Conservation (phyloP, 1,284 basidiomycete genomes). For the Polyporus tsugae region DNA sequence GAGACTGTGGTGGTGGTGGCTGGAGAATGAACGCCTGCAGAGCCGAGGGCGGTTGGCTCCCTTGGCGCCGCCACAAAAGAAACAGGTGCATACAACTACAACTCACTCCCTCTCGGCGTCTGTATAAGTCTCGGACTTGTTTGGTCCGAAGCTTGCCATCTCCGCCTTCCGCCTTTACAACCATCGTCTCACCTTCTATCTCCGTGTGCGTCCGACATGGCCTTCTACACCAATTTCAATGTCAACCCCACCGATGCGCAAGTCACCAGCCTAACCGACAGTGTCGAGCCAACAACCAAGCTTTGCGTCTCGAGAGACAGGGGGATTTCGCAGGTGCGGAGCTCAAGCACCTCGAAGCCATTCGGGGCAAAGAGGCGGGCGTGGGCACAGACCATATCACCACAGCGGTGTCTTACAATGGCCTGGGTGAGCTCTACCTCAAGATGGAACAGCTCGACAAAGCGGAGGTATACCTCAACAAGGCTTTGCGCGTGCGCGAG, state of each 20-base stretch:
- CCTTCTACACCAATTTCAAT: constrained; percentile 1
- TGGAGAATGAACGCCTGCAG: constrained; percentile 32
- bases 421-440: constrained; percentile 45
- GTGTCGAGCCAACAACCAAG: constrained; percentile 35
- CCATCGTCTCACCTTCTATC: constrained; percentile 11
- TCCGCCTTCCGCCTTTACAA: not conserved
- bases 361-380: constrained; percentile 39
- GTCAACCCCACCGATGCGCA: constrained; percentile 27
- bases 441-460: constrained; percentile 43
- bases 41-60: constrained; percentile 28
- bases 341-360: constrained; percentile 39
- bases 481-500: constrained; percentile 42
- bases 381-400: constrained; percentile 31
- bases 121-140: not conserved
- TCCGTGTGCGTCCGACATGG: not conserved
- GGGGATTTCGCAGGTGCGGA: constrained; percentile 43
- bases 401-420: constrained; percentile 43
- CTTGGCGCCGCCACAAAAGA: constrained; percentile 31
- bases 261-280: constrained; percentile 19
- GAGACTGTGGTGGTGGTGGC: constrained; percentile 32
- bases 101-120: not conserved
- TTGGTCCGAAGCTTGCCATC: not conserved
- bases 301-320: constrained; percentile 31
- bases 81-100: constrained; percentile 26
- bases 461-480: constrained; percentile 43